Base-by-base conservation (phyloP, 768 basidiomycete genomes). In the Leccinum disarticulatum region DNA sequence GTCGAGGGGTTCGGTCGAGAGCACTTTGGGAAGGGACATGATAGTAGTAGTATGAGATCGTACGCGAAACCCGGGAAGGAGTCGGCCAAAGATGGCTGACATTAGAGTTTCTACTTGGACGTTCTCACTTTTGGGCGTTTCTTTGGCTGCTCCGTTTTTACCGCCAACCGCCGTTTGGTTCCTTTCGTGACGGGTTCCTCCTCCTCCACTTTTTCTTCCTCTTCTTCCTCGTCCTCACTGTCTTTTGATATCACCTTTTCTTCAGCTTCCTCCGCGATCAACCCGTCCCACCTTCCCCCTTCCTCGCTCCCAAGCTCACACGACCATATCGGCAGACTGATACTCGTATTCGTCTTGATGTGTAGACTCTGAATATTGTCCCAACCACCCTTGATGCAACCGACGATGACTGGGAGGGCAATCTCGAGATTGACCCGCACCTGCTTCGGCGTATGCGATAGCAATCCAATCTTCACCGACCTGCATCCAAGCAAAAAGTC, bases 301-400 rank as follows among this genome's bases (percentile, higher is more conserved):
- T 67, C 64, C 15, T 74, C 68, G 22, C 77, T 82, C 31, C 86
- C 85, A n/a, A 97, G 80, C 6, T 81, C 77, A 71, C 89, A 91
- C 22, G 79, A 83, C 93, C 95, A 99, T 69, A 99, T 87, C 5
- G 97, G 97, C n/a, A 99, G 75, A 64, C 88, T 85, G 35, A 87
- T 79, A 55, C 90, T 92, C 11, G 83, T 84, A 64, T 86, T 91
- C 1, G 94, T 96, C 76, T 98, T 98, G 77, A 99, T 85, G 64
- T 92, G 83, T 19, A 99, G 73, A 58, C 85, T 87, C 68, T 95
- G 93, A 54, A 98, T 79, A 73, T 98, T 97, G 55, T 89, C 87
- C 95, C 95, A 98, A 28, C 85, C 87, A 51, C 85, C 89, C 58
- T 85, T 85, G 68, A 98, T 83, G 52, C 81, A 80, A 57, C 84